Conservation (phyloP, 2,329 filamentous ascomycete species). For the Penicillium sp. region DNA sequence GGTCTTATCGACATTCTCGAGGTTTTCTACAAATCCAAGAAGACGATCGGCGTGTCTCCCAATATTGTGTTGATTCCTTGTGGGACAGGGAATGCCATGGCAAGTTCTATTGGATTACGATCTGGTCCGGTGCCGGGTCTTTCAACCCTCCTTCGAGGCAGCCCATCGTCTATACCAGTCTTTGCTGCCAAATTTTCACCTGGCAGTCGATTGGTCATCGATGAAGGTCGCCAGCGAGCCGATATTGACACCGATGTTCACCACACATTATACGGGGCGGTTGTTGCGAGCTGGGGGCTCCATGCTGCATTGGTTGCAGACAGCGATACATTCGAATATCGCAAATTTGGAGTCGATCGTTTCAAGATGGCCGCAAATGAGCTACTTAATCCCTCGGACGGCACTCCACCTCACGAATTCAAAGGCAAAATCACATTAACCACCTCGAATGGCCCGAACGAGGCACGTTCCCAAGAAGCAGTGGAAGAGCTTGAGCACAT, state of each 20-base stretch:
- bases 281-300: slow-evolving; percentile 87
- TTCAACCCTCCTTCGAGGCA: slow-evolving; percentile 60
- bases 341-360: slow-evolving; percentile 70
- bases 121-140: slow-evolving; percentile 44
- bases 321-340: slow-evolving; percentile 79
- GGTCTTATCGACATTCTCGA: slow-evolving; percentile 82
- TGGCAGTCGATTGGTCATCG: slow-evolving; percentile 49
- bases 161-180: slow-evolving; percentile 55
- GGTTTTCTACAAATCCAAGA: slow-evolving; percentile 45
- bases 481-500: slow-evolving; percentile 56
- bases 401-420: slow-evolving; percentile 56
- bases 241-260: slow-evolving; percentile 26
- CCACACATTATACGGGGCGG: slow-evolving; percentile 61
- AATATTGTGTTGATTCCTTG: slow-evolving; percentile 56
- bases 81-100: slow-evolving; percentile 50
- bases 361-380: slow-evolving; percentile 83
- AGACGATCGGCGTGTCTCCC: slow-evolving; percentile 47
- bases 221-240: slow-evolving; percentile 46
- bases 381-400: slow-evolving; percentile 61
- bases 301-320: slow-evolving; percentile 87
- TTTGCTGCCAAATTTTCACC: slow-evolving; percentile 63
- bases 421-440: slow-evolving; percentile 51
- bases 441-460: slow-evolving; percentile 20
- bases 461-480: slow-evolving; percentile 23
- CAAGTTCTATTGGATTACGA: slow-evolving; percentile 38